Conservation (phyloP, 139 green algal genomes). For the Chlamydomonas sp. region DNA sequence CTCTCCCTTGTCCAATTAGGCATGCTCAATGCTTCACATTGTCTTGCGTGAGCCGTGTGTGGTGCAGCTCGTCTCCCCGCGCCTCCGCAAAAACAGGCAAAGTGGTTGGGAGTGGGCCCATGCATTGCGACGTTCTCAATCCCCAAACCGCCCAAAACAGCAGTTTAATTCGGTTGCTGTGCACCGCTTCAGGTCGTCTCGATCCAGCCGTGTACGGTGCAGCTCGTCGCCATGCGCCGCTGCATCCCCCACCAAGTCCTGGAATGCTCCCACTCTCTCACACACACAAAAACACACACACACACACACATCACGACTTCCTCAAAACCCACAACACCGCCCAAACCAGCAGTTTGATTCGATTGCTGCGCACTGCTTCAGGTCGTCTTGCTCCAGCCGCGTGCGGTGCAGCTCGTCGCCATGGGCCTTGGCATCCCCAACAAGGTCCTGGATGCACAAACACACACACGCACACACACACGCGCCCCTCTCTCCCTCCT, state of each 20-base stretch:
- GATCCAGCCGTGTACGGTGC: constrained; percentile 18
- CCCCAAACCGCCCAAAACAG: neutral
- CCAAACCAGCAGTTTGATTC: neutral
- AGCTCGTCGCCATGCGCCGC: constrained; percentile 25
- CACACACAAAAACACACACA: too few relatives aligned
- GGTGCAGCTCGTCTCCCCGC: constrained; percentile 22
- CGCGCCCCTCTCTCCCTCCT: too few relatives aligned
- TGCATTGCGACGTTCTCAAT: too few relatives aligned
- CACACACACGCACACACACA: too few relatives aligned
- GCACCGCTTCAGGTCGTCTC: too few relatives aligned
- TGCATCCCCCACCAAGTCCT: constrained; percentile 40
- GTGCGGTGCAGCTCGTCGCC: constrained; percentile 27
- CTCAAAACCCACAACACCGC: neutral
- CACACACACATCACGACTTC: too few relatives aligned
- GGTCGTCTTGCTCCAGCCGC: constrained; percentile 21
- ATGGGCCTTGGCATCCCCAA: constrained; percentile 28
- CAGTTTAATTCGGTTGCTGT: neutral
- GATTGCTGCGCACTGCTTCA: too few relatives aligned
- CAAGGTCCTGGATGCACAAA: too few relatives aligned
- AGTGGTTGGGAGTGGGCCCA: too few relatives aligned
- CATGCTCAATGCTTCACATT: too few relatives aligned
- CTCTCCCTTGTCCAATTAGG: neutral
- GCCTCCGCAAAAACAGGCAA: too few relatives aligned
- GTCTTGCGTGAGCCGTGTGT: constrained; percentile 16
- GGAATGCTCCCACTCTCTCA: too few relatives aligned